Evolutionary conservation across 768 basidiomycete genomes (phyloP), one percentile per base, ranked within the genome.

Genomic region (Boletus pseudo-olivaceus): DNA sequence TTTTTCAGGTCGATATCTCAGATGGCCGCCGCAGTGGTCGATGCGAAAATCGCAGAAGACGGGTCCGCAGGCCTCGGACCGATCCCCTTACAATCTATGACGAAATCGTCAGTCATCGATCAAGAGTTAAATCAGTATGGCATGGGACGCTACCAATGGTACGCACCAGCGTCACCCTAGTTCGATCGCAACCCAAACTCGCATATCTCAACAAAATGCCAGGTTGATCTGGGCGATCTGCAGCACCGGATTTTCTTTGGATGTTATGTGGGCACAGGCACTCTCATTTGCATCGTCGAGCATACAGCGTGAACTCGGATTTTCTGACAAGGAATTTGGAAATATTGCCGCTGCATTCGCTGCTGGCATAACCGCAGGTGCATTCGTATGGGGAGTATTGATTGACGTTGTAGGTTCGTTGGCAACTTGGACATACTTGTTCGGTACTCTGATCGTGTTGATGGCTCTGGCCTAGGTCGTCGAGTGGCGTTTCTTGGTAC

Each of bases 61-160:
- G 30, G 20, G 26, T 17, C n/a, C 32, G 23, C 23, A 23, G 23
- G 4, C 23, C 23, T 23, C 4, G 23, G 4, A 35, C 34, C 27
- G 11, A 41, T 33, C 23, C 29, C 23, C 2, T 49, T 27, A 9
- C 42, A 42, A 27, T 26, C 26, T 19, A 29, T 7, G 10, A 62
- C 52, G 27, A 62, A 57, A 47, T 54, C 50, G 1, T 42, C 43
- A 7, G 14, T 61, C 40, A 57, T 61, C 2, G 56, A 62, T 26
- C 26, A 41, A 0, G 59, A 61, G n/a, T 47, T 62, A n/a, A 54
- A 61, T 44, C 47, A 12, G 5, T 20, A 55, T 37, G 61, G 59
- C 7, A 62, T 58, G 56, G 44, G 53, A 6, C 55, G 44, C n/a
- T 62, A 62, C 35, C 61, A 62, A 43, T 62, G 59, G 61, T 61